These are phyloP conservation scores for Glebionis coronaria DNA, from an alignment of 129 eudicot genomes.

Conservation along the genomic window DNA sequence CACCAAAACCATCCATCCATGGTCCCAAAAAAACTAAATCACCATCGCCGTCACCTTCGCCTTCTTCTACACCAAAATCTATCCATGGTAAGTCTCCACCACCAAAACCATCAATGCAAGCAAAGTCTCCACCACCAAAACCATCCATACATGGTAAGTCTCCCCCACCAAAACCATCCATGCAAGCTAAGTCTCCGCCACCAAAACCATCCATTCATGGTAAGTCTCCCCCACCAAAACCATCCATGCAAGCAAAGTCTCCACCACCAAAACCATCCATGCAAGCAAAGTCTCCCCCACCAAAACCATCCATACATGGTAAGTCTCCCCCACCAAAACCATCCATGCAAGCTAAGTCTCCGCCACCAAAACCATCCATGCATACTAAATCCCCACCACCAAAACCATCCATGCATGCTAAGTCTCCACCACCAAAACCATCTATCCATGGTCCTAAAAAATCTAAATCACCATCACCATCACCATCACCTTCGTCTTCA, in stretches of 20 bases:
- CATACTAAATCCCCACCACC: slow-evolving; percentile 10
- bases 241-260: background rate
- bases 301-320: background rate
- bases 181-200: background rate
- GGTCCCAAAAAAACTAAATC: background rate
- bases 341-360: too few relatives aligned
- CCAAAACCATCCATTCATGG: background rate
- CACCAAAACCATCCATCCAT: background rate
- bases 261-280: background rate
- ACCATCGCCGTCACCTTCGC: background rate
- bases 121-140: background rate
- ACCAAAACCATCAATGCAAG: background rate
- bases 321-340: too few relatives aligned
- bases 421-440: background rate
- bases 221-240: background rate
- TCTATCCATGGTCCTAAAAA: background rate
- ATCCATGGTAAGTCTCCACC: background rate
- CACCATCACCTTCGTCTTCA: background rate
- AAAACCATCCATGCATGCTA: background rate
- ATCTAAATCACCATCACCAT: background rate
- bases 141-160: background rate
- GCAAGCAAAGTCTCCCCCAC: background rate
- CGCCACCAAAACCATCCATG: background rate
- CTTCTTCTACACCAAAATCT: too few relatives aligned
- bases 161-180: too few relatives aligned